A percentile compares a stretch with the other conserved stretches of the same genome.
phyloP scores from a whole-genome alignment of 2,329 filamentous ascomycete genomes.

The Phyllosticta capitalensis region DNA sequence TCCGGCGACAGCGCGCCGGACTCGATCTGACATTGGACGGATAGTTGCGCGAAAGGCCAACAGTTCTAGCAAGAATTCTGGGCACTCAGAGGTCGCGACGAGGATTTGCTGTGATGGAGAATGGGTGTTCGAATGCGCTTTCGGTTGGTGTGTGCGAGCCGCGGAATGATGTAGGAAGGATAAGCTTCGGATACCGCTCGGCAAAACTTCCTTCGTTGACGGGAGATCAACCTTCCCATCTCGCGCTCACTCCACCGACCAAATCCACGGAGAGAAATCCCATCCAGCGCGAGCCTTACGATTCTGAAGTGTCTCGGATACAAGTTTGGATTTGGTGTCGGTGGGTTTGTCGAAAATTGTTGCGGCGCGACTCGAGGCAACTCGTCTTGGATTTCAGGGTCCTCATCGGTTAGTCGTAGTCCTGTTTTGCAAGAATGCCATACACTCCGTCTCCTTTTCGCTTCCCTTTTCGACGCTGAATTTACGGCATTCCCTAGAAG shows the following conservation, averaged over 20 bases:
- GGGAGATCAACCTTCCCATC: neutral
- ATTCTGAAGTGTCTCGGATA: too few species aligned
- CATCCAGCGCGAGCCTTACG: too few species aligned
- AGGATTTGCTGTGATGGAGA: neutral
- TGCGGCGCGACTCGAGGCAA: too few species aligned
- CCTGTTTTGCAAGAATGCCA: neutral
- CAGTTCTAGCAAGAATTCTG: neutral
- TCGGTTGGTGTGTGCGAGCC: neutral
- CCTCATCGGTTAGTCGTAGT: neutral
- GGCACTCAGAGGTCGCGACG: neutral
- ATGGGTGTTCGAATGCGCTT: neutral
- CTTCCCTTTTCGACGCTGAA: neutral
- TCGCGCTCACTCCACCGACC: neutral
- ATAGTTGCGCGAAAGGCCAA: neutral
- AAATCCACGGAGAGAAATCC: neutral
- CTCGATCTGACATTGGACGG: neutral
- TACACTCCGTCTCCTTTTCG: neutral
- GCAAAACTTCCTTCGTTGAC: neutral
- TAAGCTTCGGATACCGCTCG: neutral
- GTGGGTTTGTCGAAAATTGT: too few species aligned
- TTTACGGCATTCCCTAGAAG: neutral
- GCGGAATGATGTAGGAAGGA: neutral
- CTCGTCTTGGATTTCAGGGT: neutral
- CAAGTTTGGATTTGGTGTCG: too few species aligned
- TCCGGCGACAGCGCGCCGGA: conserved; percentile 1